phyloP scores from a whole-genome alignment of 345 rosid species.

The Euphorbia pulcherrima region DNA sequence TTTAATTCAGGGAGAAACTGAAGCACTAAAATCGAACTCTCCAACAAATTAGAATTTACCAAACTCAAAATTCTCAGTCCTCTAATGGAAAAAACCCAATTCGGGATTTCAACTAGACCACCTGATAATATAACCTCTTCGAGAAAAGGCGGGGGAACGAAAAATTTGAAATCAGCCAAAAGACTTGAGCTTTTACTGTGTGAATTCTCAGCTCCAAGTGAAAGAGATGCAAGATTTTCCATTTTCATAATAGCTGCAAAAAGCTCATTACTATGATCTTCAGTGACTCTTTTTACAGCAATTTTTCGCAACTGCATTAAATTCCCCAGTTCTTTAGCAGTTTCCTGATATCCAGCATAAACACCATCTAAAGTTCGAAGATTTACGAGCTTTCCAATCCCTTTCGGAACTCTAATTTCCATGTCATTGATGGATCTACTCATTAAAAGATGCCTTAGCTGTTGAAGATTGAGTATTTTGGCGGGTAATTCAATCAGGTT shows the following conservation, averaged over 20 bases:
- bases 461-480: slow-evolving; percentile 2
- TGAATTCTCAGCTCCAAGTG: background rate
- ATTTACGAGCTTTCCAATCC: background rate
- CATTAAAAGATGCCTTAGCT: slow-evolving; percentile 11
- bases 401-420: slow-evolving; percentile 10
- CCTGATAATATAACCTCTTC: background rate
- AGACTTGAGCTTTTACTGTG: background rate
- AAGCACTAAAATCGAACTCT: background rate
- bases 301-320: background rate
- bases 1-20: slow-evolving; percentile 12
- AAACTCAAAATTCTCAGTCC: background rate
- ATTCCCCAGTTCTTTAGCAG: no score
- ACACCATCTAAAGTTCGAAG: slow-evolving; percentile 18
- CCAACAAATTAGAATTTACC: background rate
- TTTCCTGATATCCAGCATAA: slow-evolving; percentile 13
- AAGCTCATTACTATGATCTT: background rate
- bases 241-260: background rate
- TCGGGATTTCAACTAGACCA: slow-evolving; percentile 1
- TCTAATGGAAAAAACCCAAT: slow-evolving; percentile 6
- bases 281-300: background rate
- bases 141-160: slow-evolving; percentile 11
- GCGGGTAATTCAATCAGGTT: background rate
- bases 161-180: slow-evolving; percentile 1
- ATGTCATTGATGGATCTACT: background rate
- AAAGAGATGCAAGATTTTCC: background rate